Conservation (phyloP, 2,329 filamentous ascomycete genomes). For the Chaetomium strumarium region DNA sequence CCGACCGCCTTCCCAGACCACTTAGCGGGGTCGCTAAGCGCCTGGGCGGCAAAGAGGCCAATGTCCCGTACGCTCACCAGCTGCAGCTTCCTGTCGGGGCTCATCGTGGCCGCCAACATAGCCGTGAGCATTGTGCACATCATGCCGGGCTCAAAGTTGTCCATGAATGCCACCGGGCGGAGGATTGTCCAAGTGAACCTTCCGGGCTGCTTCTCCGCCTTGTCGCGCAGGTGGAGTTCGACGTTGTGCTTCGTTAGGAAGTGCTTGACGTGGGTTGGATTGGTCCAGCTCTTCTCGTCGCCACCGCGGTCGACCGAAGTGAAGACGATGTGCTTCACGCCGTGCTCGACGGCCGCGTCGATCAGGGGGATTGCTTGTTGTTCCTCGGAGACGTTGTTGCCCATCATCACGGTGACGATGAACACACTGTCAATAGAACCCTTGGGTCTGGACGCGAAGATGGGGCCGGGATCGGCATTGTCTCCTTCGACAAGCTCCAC, state of each 20-base stretch:
- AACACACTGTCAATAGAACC: slow-evolving; percentile 30
- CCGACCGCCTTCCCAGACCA: slow-evolving; percentile 31
- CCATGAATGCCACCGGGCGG: slow-evolving; percentile 37
- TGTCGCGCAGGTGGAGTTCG: slow-evolving; percentile 49
- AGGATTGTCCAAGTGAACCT: slow-evolving; percentile 35
- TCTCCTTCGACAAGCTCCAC: slow-evolving; percentile 33
- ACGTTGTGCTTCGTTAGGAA: slow-evolving; percentile 48
- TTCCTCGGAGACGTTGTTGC: slow-evolving; percentile 29
- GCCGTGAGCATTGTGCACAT: slow-evolving; percentile 30
- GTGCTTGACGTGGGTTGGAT: slow-evolving; percentile 27
- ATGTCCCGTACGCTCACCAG: slow-evolving; percentile 35
- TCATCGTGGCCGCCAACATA: slow-evolving; percentile 28
- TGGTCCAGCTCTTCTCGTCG: slow-evolving; percentile 26
- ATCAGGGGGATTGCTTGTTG: slow-evolving; percentile 32
- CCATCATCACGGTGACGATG: slow-evolving; percentile 29
- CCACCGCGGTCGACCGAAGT: slow-evolving; percentile 30
- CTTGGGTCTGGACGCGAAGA: slow-evolving; percentile 30
- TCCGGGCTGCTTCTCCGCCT: slow-evolving; percentile 19
- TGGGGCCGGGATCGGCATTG: slow-evolving; percentile 27
- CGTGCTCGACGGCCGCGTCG: slow-evolving; percentile 30
- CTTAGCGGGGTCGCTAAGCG: slow-evolving; percentile 25
- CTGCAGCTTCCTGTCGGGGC: slow-evolving; percentile 30
- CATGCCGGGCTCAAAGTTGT: slow-evolving; percentile 33
- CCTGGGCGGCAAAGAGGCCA: slow-evolving; percentile 32
- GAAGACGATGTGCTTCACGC: slow-evolving; percentile 30